Base-by-base conservation (phyloP, 73 alveolate species). In the Blepharisma japonicum region DNA sequence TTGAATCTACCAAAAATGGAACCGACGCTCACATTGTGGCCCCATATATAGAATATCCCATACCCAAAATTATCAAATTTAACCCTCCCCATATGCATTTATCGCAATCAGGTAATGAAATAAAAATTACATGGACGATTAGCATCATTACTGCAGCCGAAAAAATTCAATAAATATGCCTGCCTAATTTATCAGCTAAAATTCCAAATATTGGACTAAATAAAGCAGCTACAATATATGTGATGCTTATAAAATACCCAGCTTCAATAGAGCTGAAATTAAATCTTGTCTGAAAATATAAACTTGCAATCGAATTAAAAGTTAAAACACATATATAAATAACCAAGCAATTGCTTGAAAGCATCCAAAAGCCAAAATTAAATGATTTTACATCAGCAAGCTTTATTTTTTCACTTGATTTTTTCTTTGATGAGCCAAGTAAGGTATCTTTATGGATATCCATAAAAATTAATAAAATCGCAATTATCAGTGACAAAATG, bases 1-100 rank as follows among this genome's bases (percentile, higher is more conserved):
- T 70, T 23, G 94, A 83, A 51, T 83, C 84, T 18, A 87, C 92
- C n/a, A 83, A 86, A 55, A 82, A 88, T 23, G 96, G 96, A 74
- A 93, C 81, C 46, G 91, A 83, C 14, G 94, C 88, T 96, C 98
- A 92, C 45, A 92, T 77, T 0, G 92, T 92, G 0, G 96, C 87
- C 4, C 89, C 96, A 84, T 92, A 92, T 47, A 92, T 81, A 11
- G 94, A 79, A 55, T 87, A 92, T 51, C 90, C 88, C 18, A 92
- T 67, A 42, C 98, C 98, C 68, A 86, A 71, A 27, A 86, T 6
- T 3, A 80, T 83, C 45, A 89, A 77, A 21, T 92, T 89, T 21
- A 72, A 27, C 27, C 86, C 48, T 42, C 87, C 92, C 9, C 55
- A 61, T 45, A 76, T 82, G 61, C 71, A 51, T 53, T 53, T 11